Evolutionary conservation across 1,139 yeast genomes (phyloP).

Genomic region (Yamadazyma atmosphaerica): DNA sequence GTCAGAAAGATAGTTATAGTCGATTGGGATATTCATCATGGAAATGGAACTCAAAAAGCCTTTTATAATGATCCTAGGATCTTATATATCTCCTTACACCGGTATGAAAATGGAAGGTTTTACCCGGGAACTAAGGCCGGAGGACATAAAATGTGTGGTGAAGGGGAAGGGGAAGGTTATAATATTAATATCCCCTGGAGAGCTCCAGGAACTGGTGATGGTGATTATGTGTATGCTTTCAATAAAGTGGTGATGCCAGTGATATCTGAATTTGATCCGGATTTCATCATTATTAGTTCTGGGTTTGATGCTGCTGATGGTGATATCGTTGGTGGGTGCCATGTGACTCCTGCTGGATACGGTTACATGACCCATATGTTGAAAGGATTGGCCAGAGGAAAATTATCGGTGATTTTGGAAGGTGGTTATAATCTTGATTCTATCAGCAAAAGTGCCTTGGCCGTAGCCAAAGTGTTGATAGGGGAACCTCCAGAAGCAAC

Average conservation of each 20-base stretch:
- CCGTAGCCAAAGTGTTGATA: slow-evolving; percentile 85
- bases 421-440: slow-evolving; percentile 96
- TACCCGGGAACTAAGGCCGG: slow-evolving; percentile 92
- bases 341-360: slow-evolving; percentile 92
- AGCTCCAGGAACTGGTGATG: slow-evolving; percentile 90
- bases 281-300: slow-evolving; percentile 85
- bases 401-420: slow-evolving; percentile 85
- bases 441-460: slow-evolving; percentile 85
- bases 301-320: slow-evolving; percentile 99
- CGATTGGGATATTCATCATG: slow-evolving; percentile 99
- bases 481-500: slow-evolving; percentile 95
- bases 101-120: slow-evolving; percentile 88
- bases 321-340: slow-evolving; percentile 97
- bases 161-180: slow-evolving; percentile 81
- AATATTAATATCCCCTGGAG: slow-evolving; percentile 95
- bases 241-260: slow-evolving; percentile 86
- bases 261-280: slow-evolving; percentile 88
- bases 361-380: slow-evolving; percentile 95
- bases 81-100: slow-evolving; percentile 83
- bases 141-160: slow-evolving; percentile 78
- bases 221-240: slow-evolving; percentile 93
- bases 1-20: slow-evolving; percentile 80
- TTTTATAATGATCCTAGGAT: slow-evolving; percentile 89
- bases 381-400: slow-evolving; percentile 85
- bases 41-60: slow-evolving; percentile 96